These are phyloP conservation scores for Schizochytrium sp. DNA, from an alignment of 108 stramenopile species.

Conservation along the genomic window DNA sequence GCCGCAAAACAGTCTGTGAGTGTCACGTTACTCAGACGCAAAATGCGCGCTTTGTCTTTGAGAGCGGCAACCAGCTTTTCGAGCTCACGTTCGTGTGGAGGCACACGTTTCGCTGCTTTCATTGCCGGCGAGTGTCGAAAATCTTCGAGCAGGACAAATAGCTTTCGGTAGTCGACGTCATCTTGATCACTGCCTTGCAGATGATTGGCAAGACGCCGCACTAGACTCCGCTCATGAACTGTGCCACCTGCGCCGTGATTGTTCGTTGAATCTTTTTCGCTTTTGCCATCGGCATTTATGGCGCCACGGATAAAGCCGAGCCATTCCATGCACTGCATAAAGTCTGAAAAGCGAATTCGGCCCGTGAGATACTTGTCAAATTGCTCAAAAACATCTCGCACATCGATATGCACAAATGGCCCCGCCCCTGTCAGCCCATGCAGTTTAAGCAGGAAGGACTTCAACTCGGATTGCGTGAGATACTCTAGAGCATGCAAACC, in stretches of 20 bases:
- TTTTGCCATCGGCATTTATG: background rate
- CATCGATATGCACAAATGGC: background rate
- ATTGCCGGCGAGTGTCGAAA: background rate
- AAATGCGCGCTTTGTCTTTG: background rate
- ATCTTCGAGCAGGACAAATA: background rate
- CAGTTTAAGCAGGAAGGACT: too few relatives aligned
- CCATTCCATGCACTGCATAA: background rate
- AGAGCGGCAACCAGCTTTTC: background rate
- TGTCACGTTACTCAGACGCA: background rate
- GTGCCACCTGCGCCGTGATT: too few relatives aligned
- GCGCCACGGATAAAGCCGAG: background rate
- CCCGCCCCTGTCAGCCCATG: too few relatives aligned
- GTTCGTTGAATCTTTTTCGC: too few relatives aligned
- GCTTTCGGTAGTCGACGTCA: background rate
- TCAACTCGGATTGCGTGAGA: too few relatives aligned
- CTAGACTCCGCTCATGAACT: background rate
- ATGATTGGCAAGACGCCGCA: background rate
- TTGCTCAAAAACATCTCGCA: background rate
- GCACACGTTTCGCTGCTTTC: background rate
- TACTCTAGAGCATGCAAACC: too few relatives aligned
- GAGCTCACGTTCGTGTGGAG: background rate
- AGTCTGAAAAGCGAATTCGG: background rate
- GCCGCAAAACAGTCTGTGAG: background rate
- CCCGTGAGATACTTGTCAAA: background rate
- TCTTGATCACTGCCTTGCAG: background rate